Conservation (phyloP, 352 stramenopile genomes). For the Peronospora belbahrii region DNA sequence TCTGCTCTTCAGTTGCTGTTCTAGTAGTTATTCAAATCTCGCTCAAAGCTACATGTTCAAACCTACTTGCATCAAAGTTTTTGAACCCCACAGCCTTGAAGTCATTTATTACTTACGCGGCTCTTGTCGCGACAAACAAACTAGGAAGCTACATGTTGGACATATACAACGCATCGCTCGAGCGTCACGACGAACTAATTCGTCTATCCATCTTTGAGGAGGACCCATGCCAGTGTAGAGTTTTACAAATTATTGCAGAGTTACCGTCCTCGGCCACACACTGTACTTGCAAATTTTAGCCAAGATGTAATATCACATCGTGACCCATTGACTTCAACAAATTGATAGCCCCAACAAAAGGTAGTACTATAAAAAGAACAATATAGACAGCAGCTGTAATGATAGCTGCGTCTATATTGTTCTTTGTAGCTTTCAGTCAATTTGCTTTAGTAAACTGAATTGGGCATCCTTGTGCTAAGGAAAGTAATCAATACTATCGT, state of each 20-base stretch:
- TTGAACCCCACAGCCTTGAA: neutral
- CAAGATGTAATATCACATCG: slow-evolving; percentile 13
- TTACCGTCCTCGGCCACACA: too few relatives aligned
- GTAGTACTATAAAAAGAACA: too few relatives aligned
- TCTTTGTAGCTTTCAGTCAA: too few relatives aligned
- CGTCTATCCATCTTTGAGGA: slow-evolving; percentile 19
- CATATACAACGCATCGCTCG: slow-evolving; percentile 7
- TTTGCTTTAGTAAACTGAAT: too few relatives aligned
- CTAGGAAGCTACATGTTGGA: slow-evolving; percentile 26
- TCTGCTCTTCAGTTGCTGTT: neutral
- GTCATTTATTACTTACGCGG: slow-evolving; percentile 19
- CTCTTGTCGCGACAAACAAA: neutral
- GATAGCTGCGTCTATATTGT: too few relatives aligned
- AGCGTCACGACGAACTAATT: slow-evolving; percentile 18
- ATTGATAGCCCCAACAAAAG: slow-evolving; percentile 9
- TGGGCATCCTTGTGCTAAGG: too few relatives aligned
- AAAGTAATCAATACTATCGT: too few relatives aligned
- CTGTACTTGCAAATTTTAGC: neutral
- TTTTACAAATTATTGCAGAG: too few relatives aligned
- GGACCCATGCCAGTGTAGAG: neutral
- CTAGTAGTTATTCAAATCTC: slow-evolving; percentile 1
- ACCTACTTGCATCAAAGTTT: neutral
- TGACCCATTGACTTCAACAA: slow-evolving; percentile 10
- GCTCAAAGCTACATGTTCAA: neutral
- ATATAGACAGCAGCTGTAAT: too few relatives aligned